Base-by-base conservation (phyloP, 2,329 filamentous ascomycete species). In the Dichotomopilus funicola region DNA sequence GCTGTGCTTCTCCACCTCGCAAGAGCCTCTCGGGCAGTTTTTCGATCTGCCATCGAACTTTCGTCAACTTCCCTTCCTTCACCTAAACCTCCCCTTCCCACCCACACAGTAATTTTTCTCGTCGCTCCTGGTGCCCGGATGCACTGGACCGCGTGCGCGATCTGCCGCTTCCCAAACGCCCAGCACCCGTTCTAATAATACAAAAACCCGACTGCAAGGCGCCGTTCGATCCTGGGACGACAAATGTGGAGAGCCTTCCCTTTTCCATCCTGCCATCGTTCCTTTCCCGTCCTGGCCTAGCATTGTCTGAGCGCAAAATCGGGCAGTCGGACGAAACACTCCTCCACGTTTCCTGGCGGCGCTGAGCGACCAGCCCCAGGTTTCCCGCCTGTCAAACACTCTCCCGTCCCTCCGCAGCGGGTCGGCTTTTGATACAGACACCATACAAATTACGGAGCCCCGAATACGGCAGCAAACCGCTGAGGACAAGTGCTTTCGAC, bases 311-410 rank as follows among this genome's bases (percentile, higher is more conserved):
- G 48, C 53, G 48, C 53, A 37, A 31, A 45, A 45, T 36, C 11
- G 42, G 10, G 37, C 37, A 37, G 53, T 31, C 43, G 43, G 48
- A 52, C 54, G 43, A 55, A 52, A 51, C 44, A 55, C 43, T 19
- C 34, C 44, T 40, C 45, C 47, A 51, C 46, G 53, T 46, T 46
- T 46, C 19, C 41, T 42, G 47, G 53, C 47, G 45, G 34, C 53
- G 46, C 53, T 40, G 19, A 47, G 19, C 13, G 38, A 11, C 38
- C 33, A 35, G 12, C 40, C 11, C 19, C 41, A 34, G 41, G 12
- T 42, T 46, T 33, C 27, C 47, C 19, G 12, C 35, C n/a, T 35
- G n/a, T 41, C 35, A 31, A 50, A 43, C 44, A 27, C 19, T 27
- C 34, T 35, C 13, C n/a, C 19, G 13, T 13, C 40, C 36, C 6